Conservation (phyloP, 768 basidiomycete species). For the Symmetrospora coprosmae region DNA sequence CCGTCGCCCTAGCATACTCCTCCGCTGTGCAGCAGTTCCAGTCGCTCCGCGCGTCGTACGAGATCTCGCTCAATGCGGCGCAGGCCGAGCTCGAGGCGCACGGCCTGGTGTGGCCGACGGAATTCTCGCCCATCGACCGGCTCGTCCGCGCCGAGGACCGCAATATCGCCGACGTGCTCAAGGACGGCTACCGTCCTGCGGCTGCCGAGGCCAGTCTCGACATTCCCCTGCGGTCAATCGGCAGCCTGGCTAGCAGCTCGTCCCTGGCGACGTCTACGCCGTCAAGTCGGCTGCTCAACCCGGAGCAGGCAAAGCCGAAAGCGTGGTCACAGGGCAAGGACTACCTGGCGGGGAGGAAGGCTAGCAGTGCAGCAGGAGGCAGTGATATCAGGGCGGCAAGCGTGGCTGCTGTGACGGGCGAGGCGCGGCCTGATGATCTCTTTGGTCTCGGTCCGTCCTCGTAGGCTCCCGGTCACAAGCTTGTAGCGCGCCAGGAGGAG, state of each 20-base stretch:
- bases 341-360: constrained; percentile 2
- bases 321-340: background rate
- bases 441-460: too few relatives aligned
- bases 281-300: background rate
- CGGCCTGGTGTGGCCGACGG: constrained; percentile 39
- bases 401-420: too few relatives aligned
- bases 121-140: constrained; percentile 8
- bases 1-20: constrained; percentile 67
- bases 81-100: constrained; percentile 62
- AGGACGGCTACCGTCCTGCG: too few relatives aligned
- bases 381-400: too few relatives aligned
- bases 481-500: too few relatives aligned
- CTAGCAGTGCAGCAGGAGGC: too few relatives aligned
- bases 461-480: too few relatives aligned
- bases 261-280: too few relatives aligned
- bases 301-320: background rate
- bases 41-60: constrained; percentile 67
- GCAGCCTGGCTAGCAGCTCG: background rate
- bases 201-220: background rate
- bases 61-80: constrained; percentile 61
- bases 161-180: background rate
- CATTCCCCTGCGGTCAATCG: background rate
- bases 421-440: too few relatives aligned
- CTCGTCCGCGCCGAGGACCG: background rate
- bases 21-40: constrained; percentile 72